Conservation (phyloP, 78 protist genomes). For the slime mould (Dictyostelium discoideum) region dicty_2.7 NC_007091.3:876001-876500, state of each 20-base stretch:
- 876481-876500: too few species aligned
- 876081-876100: too few species aligned
- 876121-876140: background rate
- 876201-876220: background rate
- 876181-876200: background rate
- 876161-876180: background rate
- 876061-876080: too few species aligned
- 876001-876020: background rate
- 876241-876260: background rate
- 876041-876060: background rate
- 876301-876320: background rate
- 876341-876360: too few species aligned
- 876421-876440: constrained; percentile 1
- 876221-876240: background rate
- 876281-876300: too few species aligned
- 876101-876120: background rate
- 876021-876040: background rate
- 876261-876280: too few species aligned
- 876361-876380: background rate
- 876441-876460: background rate
- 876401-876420: background rate
- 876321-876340: too few species aligned
- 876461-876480: background rate
- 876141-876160: background rate
- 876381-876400: background rate